Conservation (phyloP, 495 filamentous ascomycete genomes). For the Podospora sp. region DNA sequence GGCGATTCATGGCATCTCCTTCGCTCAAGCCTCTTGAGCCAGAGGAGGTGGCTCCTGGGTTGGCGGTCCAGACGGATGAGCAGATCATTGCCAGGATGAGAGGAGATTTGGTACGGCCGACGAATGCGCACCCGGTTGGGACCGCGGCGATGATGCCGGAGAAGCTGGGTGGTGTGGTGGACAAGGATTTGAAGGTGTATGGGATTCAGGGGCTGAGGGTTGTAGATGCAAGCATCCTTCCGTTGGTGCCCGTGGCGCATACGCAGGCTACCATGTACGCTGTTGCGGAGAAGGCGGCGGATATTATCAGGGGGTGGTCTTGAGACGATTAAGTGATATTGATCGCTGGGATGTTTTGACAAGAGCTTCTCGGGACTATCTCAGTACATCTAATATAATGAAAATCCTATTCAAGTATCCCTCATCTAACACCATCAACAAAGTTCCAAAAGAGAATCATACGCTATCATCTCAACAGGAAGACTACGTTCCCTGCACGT, state of each 20-base stretch:
- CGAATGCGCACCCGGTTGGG: constrained; percentile 33
- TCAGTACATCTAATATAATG: no score
- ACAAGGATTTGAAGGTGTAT: constrained; percentile 48
- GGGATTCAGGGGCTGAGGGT: constrained; percentile 46
- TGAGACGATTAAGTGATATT: no score
- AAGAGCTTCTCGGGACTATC: no score
- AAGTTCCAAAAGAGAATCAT: no score
- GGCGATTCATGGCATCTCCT: constrained; percentile 38
- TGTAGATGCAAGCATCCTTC: constrained; percentile 55
- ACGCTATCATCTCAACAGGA: no score
- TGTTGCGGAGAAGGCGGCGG: constrained; percentile 58
- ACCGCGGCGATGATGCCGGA: constrained; percentile 50
- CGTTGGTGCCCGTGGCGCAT: constrained; percentile 47
- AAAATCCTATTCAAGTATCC: no score
- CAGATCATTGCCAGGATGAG: constrained; percentile 27
- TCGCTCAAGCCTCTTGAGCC: constrained; percentile 38
- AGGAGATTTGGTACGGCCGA: constrained; percentile 13
- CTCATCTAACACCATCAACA: no score
- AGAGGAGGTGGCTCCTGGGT: constrained; percentile 30
- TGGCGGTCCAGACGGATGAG: constrained; percentile 19
- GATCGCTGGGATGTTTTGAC: no score
- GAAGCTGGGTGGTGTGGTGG: constrained; percentile 48
- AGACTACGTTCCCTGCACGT: no score
- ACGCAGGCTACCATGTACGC: constrained; percentile 54
- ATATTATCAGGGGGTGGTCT: constrained; percentile 53